phyloP scores from a whole-genome alignment of 1,284 basidiomycete species.

The Ustilago shanxiensis region DNA sequence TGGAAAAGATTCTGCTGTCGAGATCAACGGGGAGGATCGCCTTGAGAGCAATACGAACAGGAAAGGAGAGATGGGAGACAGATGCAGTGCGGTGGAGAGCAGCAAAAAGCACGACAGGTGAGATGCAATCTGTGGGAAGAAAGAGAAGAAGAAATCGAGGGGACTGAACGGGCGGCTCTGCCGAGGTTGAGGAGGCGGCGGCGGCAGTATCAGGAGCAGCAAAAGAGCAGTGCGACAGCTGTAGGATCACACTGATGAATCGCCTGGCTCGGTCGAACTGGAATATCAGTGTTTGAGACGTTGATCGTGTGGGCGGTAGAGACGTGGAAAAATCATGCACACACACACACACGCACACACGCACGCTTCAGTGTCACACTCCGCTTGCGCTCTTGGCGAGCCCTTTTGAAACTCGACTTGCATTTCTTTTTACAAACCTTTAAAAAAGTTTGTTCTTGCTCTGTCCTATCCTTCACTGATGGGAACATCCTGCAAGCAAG shows the following conservation, averaged over 20 bases:
- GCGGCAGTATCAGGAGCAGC: too few species aligned
- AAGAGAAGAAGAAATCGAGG: slow-evolving; percentile 24
- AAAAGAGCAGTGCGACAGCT: background rate
- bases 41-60: background rate
- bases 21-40: slow-evolving; percentile 6
- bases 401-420: background rate
- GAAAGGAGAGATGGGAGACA: background rate
- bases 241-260: background rate
- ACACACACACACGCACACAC: too few species aligned
- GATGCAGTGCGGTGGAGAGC: background rate
- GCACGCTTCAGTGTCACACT: too few species aligned
- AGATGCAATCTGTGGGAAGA: too few species aligned
- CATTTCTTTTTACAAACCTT: background rate
- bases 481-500: too few species aligned
- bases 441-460: background rate
- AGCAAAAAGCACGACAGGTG: background rate
- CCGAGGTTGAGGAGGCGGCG: background rate
- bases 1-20: background rate
- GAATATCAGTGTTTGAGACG: too few species aligned
- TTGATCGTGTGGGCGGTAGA: slow-evolving; percentile 9
- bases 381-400: slow-evolving; percentile 5
- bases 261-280: slow-evolving; percentile 29
- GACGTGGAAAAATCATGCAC: too few species aligned
- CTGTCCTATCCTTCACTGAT: background rate
- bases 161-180: slow-evolving; percentile 4